Conservation (phyloP, 805 yeast genomes). For the Lachancea sp. region DNA sequence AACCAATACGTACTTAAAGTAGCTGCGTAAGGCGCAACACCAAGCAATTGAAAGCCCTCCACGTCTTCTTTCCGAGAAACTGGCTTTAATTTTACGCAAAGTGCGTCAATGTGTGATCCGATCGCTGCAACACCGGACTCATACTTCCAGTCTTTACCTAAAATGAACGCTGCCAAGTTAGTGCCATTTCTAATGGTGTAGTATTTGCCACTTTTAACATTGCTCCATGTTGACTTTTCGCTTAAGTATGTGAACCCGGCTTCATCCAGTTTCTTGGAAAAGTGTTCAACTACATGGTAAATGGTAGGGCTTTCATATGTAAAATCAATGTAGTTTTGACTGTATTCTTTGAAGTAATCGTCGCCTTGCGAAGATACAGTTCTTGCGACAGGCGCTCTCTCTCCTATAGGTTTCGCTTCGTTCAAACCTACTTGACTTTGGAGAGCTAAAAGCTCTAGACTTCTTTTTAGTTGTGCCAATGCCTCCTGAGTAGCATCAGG, state of each 20-base stretch:
- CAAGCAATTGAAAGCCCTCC: constrained; percentile 72
- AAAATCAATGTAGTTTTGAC: constrained; percentile 59
- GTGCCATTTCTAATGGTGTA: constrained; percentile 67
- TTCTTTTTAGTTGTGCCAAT: constrained; percentile 23
- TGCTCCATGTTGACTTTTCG: constrained; percentile 46
- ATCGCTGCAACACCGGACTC: constrained; percentile 61
- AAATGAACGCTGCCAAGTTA: constrained; percentile 58
- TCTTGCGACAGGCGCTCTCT: background rate
- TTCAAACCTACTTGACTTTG: constrained; percentile 1
- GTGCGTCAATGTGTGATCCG: constrained; percentile 72
- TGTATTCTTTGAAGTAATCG: constrained; percentile 28
- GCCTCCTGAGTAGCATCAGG: constrained; percentile 11
- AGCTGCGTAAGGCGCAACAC: constrained; percentile 82
- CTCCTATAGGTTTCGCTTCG: background rate
- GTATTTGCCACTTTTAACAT: constrained; percentile 44
- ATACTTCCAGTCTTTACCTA: constrained; percentile 62
- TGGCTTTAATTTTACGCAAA: constrained; percentile 68
- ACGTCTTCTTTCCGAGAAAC: constrained; percentile 50
- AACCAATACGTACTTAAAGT: constrained; percentile 61
- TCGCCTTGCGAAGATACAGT: background rate
- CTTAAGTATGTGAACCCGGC: constrained; percentile 60
- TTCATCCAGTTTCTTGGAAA: constrained; percentile 42
- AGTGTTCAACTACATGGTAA: constrained; percentile 58
- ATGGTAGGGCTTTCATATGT: constrained; percentile 69
- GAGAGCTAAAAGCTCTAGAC: constrained; percentile 22